These are phyloP conservation scores for Eucalyptus virginea DNA, from an alignment of 345 rosid species.

Conservation along the genomic window DNA sequence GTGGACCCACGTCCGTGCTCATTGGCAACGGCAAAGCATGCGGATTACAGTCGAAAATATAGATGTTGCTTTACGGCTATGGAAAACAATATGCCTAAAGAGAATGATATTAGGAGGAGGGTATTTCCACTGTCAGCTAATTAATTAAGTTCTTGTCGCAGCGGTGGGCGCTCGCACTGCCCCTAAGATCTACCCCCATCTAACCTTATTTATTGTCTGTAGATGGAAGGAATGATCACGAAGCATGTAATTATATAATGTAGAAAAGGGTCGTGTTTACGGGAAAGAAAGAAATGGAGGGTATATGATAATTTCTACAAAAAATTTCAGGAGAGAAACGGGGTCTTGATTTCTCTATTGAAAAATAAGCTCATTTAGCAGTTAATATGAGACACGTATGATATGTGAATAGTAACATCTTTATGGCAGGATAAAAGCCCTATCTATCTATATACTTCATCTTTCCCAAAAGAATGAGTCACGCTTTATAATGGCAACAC, in stretches of 20 bases:
- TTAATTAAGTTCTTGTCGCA: neutral
- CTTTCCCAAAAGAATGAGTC: neutral
- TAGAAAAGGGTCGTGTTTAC: neutral
- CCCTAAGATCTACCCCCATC: neutral
- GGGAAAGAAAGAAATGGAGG: neutral
- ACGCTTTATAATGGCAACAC: neutral
- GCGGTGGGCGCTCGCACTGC: neutral
- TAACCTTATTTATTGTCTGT: neutral
- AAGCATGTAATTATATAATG: neutral
- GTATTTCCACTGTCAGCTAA: neutral
- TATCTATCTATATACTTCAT: neutral
- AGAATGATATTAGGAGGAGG: neutral
- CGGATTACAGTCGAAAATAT: neutral
- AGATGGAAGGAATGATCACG: neutral
- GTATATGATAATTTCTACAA: neutral
- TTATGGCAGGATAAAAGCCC: neutral
- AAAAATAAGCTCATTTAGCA: neutral
- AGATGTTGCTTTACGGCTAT: neutral
- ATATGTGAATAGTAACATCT: neutral
- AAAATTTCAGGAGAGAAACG: neutral
- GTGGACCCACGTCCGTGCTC: neutral
- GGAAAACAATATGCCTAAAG: neutral
- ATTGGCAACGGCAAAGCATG: neutral
- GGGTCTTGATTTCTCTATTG: neutral
- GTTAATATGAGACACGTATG: neutral